These are phyloP conservation scores for Nymphaea colorata DNA, from an alignment of 164 flowering plant genomes.

Conservation along the genomic window DNA sequence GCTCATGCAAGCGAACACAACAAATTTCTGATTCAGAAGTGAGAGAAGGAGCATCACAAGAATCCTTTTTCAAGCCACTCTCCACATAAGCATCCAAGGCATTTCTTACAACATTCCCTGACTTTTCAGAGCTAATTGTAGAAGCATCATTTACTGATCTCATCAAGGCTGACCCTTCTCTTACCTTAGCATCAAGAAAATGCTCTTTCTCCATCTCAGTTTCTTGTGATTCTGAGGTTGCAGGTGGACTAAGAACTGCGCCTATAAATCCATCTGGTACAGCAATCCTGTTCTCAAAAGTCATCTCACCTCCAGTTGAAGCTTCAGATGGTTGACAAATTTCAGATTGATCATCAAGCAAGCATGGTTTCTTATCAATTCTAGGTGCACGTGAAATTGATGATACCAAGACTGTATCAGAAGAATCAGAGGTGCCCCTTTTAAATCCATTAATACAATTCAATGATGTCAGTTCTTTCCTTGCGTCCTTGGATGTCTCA, in stretches of 20 bases:
- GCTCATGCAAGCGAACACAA: constrained; percentile 5
- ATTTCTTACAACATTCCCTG: background rate
- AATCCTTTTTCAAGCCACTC: constrained; percentile 1
- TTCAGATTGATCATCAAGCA: background rate
- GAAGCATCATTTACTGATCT: background rate
- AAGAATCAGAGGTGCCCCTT: background rate
- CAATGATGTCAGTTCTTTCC: background rate
- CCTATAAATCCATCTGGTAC: background rate
- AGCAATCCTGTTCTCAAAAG: background rate
- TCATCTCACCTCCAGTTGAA: background rate
- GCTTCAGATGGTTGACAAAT: background rate
- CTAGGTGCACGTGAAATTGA: background rate
- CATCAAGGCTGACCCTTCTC: background rate
- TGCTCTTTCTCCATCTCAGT: background rate
- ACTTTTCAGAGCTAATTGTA: background rate
- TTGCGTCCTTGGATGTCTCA: background rate
- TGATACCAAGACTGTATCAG: background rate
- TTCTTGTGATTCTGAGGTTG: background rate
- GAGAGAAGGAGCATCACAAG: constrained; percentile 8
- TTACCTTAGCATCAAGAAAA: background rate
- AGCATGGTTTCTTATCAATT: background rate
- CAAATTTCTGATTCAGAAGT: constrained; percentile 7
- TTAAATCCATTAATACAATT: background rate
- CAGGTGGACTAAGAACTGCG: background rate
- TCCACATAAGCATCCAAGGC: constrained; percentile 8